Base-by-base conservation (phyloP, 257 asterid genomes). In the Linderniella brevidens region DNA sequence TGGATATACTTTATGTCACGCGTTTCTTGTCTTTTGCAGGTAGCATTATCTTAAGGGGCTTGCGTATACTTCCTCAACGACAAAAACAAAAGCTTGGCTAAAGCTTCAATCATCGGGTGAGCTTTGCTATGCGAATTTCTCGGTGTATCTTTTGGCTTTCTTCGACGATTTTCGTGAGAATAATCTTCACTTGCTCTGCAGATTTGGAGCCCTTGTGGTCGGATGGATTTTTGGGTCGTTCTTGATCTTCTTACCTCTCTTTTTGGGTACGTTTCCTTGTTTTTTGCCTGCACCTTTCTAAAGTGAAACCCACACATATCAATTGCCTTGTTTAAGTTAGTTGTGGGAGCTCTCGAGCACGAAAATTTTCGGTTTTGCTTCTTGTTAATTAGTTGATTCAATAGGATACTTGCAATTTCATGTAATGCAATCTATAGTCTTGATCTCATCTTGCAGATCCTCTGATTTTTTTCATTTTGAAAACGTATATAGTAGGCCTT, bases 1-100 rank as follows among this genome's bases (percentile, higher is more conserved):
- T n/a, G n/a, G n/a, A n/a, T 2, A 6, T 25, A n/a, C n/a, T 25
- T 25, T 2, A 25, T 25, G 32, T 25, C 4, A 2, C 9, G 3
- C 15, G 9, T 13, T 13, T 39, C 8, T 48, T 39, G 49, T 37
- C 43, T n/a, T 58, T 48, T 53, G 50, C 76, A 85, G 96, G 93
- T 90, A 37, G 98, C 98, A 15, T 58, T 90, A 56, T 90, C 96
- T 58, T 66, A 84, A 61, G 93, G 72, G 50, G 98, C 94, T 52
- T 90, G 96, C 83, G 65, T 90, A 60, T 90, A 78, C 74, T 90
- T 85, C 78, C 87, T 88, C 49, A 78, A 84, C 55, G 98, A 84
- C 82, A 90, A 90, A 74, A 85, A 70, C 69, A 81, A 90, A 66
- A 90, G 79, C 69, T 32, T 90, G 64, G 62, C 72, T 63, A 73